Evolutionary conservation across 1,284 basidiomycete species (phyloP).

Genomic region (Ustilago esculenta): DNA sequence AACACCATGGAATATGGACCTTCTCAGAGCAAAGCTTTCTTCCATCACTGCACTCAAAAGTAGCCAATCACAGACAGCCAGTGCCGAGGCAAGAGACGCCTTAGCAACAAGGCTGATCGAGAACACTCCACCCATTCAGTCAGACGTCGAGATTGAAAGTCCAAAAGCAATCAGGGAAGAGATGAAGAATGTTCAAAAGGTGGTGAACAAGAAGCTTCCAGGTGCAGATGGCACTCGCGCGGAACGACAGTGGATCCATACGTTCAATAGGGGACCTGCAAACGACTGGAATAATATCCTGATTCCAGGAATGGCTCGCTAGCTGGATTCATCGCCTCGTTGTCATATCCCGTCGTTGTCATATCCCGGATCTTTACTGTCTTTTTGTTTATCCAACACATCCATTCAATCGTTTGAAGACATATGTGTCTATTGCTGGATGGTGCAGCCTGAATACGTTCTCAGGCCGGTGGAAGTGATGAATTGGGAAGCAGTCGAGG

Average conservation of each 20-base stretch:
- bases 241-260: background rate
- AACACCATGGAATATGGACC: background rate
- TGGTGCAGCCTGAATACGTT: no score
- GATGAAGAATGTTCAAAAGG: background rate
- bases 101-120: conserved; percentile 7
- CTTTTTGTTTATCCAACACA: no score
- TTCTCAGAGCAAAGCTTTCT: conserved; percentile 7
- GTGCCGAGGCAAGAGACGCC: background rate
- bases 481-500: no score
- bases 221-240: background rate
- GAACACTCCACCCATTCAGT: conserved; percentile 4
- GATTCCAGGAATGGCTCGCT: conserved; percentile 9
- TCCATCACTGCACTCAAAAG: conserved; percentile 4
- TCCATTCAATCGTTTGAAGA: no score
- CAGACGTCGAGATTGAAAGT: background rate
- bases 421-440: no score
- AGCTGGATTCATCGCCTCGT: no score
- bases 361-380: no score
- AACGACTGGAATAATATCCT: conserved; percentile 5
- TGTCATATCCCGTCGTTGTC: no score
- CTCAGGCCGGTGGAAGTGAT: no score
- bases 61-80: background rate
- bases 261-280: background rate
- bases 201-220: background rate
- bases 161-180: background rate